Percentiles rank a stretch among this genome's conserved stretches.
Evolutionary conservation across 805 yeast species (phyloP).

Genomic region (Candida anglica): DNA sequence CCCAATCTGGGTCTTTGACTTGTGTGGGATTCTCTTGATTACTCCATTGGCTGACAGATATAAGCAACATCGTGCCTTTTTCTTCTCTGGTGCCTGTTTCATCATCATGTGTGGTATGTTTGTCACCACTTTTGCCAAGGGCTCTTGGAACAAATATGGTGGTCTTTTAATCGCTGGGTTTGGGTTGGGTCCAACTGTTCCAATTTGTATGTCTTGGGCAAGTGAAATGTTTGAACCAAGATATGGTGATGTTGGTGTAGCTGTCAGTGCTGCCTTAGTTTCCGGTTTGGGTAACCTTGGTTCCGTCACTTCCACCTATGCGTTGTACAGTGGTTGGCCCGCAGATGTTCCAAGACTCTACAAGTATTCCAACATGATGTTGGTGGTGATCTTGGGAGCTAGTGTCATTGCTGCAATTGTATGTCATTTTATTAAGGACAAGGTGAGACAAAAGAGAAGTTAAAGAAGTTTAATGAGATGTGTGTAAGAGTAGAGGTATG

Average conservation of each 20-base stretch:
- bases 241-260: conserved; percentile 82
- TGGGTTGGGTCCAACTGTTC: conserved; percentile 89
- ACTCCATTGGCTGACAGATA: conserved; percentile 79
- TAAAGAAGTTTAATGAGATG: no score
- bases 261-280: conserved; percentile 78
- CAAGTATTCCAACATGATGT: conserved; percentile 76
- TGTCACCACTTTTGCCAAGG: conserved; percentile 71
- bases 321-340: conserved; percentile 86
- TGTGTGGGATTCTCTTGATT: conserved; percentile 65
- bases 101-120: conserved; percentile 73
- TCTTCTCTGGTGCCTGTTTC: conserved; percentile 59
- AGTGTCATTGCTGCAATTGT: conserved; percentile 50
- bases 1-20: conserved; percentile 87
- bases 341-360: conserved; percentile 60
- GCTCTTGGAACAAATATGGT: conserved; percentile 73
- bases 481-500: not conserved
- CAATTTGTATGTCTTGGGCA: conserved; percentile 80
- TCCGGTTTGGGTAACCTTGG: conserved; percentile 87
- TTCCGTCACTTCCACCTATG: conserved; percentile 80
- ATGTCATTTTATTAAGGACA: conserved; percentile 28
- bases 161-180: conserved; percentile 81
- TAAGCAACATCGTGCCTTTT: conserved; percentile 53
- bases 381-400: conserved; percentile 71
- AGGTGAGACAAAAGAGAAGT: conserved; percentile 21
- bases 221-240: conserved; percentile 67